Conservation (phyloP, 345 rosid species). For the Heritiera littoralis region DNA sequence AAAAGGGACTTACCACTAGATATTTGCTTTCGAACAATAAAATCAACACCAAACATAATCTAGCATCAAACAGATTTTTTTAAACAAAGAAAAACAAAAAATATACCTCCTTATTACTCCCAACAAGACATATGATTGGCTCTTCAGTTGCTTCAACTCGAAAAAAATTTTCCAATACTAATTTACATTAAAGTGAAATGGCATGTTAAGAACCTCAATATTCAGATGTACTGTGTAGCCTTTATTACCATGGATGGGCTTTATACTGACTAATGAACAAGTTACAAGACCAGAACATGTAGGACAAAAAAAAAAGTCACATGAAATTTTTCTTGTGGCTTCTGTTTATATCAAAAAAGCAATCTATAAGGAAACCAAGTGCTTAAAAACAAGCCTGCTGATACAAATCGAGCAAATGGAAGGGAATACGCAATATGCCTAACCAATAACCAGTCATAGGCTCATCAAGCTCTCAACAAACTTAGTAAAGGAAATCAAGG, state of each 20-base stretch:
- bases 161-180: background rate
- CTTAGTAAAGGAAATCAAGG: background rate
- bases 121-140: too few relatives aligned
- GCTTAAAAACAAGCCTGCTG: too few relatives aligned
- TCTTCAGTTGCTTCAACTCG: too few relatives aligned
- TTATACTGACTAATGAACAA: background rate
- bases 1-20: too few relatives aligned
- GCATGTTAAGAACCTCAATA: background rate
- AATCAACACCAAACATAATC: too few relatives aligned
- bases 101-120: too few relatives aligned
- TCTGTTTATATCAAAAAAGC: background rate
- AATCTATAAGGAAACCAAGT: background rate
- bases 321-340: background rate
- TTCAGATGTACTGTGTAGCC: background rate
- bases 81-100: too few relatives aligned
- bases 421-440: background rate
- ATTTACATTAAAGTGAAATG: background rate
- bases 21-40: too few relatives aligned
- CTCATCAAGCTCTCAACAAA: slow-evolving; percentile 11
- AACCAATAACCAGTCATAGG: too few relatives aligned
- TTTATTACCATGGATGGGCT: background rate
- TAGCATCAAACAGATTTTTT: too few relatives aligned
- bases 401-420: background rate
- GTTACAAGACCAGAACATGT: background rate
- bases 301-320: background rate